A percentile compares a stretch with the other conserved stretches of the same genome.
These are phyloP conservation scores for Cutaneotrichosporon cutaneum DNA, from an alignment of 1,284 basidiomycete genomes.

Conservation along the genomic window DNA sequence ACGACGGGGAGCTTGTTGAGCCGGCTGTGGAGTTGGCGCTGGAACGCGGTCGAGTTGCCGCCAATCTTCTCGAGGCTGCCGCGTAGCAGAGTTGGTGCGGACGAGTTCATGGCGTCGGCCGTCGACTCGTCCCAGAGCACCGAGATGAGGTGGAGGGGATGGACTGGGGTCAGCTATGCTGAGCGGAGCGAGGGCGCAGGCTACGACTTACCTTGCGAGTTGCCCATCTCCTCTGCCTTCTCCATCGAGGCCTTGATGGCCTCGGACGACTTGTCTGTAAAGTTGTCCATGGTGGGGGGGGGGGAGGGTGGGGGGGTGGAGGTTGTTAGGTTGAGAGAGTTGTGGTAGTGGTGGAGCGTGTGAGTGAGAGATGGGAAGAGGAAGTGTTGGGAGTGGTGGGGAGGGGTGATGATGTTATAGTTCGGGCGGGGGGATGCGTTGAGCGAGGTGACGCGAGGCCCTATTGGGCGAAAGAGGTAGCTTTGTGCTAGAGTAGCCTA, in stretches of 20 bases:
- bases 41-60: constrained; percentile 46
- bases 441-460: too few species aligned
- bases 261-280: constrained; percentile 55
- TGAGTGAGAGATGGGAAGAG: neutral
- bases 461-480: neutral
- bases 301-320: neutral
- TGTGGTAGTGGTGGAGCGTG: neutral
- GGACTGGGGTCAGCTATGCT: constrained; percentile 38
- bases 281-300: constrained; percentile 46
- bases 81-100: constrained; percentile 47
- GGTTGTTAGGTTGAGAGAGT: neutral
- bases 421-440: neutral
- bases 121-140: constrained; percentile 48
- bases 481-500: too few species aligned
- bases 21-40: constrained; percentile 43
- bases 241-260: constrained; percentile 58
- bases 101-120: constrained; percentile 25
- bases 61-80: constrained; percentile 48
- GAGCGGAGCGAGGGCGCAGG: too few species aligned
- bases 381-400: neutral
- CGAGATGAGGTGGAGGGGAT: constrained; percentile 51
- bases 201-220: constrained; percentile 49
- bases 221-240: constrained; percentile 51
- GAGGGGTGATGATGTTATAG: neutral
- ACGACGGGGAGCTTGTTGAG: constrained; percentile 69